phyloP scores from a whole-genome alignment of 2,329 filamentous ascomycete species.

The Blumeria graminis region DNA sequence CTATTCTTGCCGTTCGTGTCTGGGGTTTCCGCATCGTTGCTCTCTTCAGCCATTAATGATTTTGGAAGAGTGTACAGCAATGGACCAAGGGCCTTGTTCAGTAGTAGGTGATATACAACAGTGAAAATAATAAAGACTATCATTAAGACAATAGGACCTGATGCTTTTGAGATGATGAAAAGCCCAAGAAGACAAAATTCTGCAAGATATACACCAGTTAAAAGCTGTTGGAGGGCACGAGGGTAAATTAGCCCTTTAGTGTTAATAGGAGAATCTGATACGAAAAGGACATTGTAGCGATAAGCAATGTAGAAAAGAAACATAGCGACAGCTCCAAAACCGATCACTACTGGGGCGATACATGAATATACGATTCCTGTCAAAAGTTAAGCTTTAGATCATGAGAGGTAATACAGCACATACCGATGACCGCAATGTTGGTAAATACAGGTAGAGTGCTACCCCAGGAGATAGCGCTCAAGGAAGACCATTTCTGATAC shows the following conservation, averaged over 20 bases:
- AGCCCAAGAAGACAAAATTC: constrained; percentile 68
- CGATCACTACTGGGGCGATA: constrained; percentile 65
- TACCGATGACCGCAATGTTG: constrained; percentile 57
- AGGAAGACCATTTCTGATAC: constrained; percentile 51
- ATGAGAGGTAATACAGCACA: constrained; percentile 13
- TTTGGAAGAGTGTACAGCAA: constrained; percentile 59
- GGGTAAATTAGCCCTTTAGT: constrained; percentile 75
- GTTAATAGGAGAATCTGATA: constrained; percentile 59
- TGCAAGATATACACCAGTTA: constrained; percentile 62
- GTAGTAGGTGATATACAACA: constrained; percentile 46
- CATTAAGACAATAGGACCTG: constrained; percentile 52
- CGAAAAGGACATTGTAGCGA: constrained; percentile 76
- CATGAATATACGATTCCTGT: constrained; percentile 62
- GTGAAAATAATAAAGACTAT: constrained; percentile 53
- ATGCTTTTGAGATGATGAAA: constrained; percentile 43
- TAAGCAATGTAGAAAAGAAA: constrained; percentile 68
- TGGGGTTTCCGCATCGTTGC: constrained; percentile 7
- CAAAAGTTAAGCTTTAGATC: constrained; percentile 4
- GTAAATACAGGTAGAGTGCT: constrained; percentile 62
- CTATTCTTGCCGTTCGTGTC: constrained; percentile 9
- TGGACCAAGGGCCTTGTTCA: constrained; percentile 51
- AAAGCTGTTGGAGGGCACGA: constrained; percentile 65
- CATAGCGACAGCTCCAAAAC: constrained; percentile 59
- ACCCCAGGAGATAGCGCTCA: constrained; percentile 61
- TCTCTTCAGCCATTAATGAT: constrained; percentile 35